Conservation (phyloP, 169 alveolate genomes). For the Babesia sp. region DNA sequence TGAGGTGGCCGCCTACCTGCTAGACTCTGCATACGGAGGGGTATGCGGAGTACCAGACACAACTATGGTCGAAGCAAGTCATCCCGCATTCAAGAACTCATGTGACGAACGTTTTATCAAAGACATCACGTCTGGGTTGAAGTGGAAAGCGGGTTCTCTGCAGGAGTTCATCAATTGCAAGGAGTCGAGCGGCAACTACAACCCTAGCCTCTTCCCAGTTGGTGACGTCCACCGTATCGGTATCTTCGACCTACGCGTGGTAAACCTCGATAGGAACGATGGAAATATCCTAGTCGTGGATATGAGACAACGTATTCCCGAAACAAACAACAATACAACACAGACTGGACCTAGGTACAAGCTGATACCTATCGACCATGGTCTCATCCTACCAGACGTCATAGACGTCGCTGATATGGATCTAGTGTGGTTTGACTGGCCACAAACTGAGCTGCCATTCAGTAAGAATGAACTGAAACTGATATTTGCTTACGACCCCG, state of each 20-base stretch:
- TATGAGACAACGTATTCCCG: conserved; percentile 51
- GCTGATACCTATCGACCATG: conserved; percentile 99
- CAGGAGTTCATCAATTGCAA: conserved; percentile 86
- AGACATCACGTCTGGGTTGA: conserved; percentile 54
- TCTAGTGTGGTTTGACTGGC: conserved; percentile 98
- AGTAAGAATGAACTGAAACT: conserved; percentile 78
- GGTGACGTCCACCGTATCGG: conserved; percentile 95
- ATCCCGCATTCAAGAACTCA: conserved; percentile 88
- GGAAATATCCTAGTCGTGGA: conserved; percentile 92
- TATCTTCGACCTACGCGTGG: conserved; percentile 94
- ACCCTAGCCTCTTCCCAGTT: conserved; percentile 89
- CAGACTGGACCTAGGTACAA: conserved; percentile 73
- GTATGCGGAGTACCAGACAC: conserved; percentile 96
- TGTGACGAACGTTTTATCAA: conserved; percentile 59
- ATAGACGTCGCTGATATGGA: conserved; percentile 96
- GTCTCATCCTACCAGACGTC: conserved; percentile 94
- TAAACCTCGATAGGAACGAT: conserved; percentile 97
- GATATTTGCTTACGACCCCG: conserved; percentile 84
- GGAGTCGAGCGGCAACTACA: conserved; percentile 93
- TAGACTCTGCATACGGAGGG: conserved; percentile 85
- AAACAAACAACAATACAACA: conserved; percentile 60
- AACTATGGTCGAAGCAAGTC: conserved; percentile 94
- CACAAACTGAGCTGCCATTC: conserved; percentile 89
- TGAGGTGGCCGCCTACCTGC: conserved; percentile 97
- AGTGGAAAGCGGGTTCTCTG: conserved; percentile 88